Evolutionary conservation across 768 basidiomycete genomes (phyloP), one percentile per base, ranked within the genome.

Genomic region (Macrolepiota dolichaula): DNA sequence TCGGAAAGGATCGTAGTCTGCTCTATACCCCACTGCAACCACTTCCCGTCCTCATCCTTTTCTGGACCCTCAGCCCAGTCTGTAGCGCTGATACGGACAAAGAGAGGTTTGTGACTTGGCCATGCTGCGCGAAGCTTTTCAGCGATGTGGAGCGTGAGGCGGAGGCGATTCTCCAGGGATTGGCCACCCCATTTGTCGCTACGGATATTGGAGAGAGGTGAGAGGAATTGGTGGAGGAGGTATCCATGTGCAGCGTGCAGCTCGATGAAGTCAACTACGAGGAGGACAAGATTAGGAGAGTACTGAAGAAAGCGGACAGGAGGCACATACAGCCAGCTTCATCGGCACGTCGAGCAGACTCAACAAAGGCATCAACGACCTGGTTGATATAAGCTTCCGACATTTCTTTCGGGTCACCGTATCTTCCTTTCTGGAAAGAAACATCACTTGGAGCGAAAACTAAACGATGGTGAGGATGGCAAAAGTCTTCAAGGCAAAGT

Each of bases 1-100:
- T 79, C 79, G 1, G 79, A 77, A 27, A 86, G 77, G 35, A 85
- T 67, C 27, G 77, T 85, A 68, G 82, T 89, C 72, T 94, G 92
- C 68, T 92, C 86, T 55, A 92, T 76, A 11, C 91, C 92, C 89
- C 91, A 91, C 55, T 84, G 80, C 60, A 77, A 79, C 83, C 83
- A 91, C 57, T 74, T 71, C 13, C 82, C 86, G 19, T 83, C 69
- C 69, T 76, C 73, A 75, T 81, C 69, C 77, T 80, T 73, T 84
- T 89, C 80, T 4, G 78, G 76, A 4, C 77, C 78, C 57, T 80
- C 77, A 9, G 82, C 83, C 86, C 87, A 91, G 62, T 92, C 89
- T 11, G 78, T 76, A 11, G 86, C 89, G 56, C 84, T 85, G 51
- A 91, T 78, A 22, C 88, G 77, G 27, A 53, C 51, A 17, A 59